Conservation (phyloP, 2,329 filamentous ascomycete species). For the Hymenoscyphus occultus region DNA sequence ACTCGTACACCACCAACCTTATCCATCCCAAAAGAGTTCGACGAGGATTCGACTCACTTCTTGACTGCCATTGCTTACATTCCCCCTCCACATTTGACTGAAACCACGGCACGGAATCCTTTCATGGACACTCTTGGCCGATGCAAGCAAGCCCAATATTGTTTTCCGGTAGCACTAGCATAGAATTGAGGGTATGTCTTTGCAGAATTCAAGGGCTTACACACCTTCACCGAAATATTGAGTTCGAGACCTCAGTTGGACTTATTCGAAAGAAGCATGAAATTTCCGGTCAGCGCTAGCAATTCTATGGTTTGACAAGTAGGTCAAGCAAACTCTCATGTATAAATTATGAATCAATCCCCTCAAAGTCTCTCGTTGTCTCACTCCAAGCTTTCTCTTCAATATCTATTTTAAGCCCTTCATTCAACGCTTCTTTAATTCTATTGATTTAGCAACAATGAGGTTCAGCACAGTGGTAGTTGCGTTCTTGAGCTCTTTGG, state of each 20-base stretch:
- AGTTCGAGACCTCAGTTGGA: neutral
- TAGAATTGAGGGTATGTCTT: neutral
- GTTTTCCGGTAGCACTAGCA: conserved; percentile 4
- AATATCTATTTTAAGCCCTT: neutral
- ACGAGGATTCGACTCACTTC: neutral
- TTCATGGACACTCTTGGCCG: conserved; percentile 4
- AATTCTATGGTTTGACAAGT: neutral
- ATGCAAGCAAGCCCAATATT: conserved; percentile 6
- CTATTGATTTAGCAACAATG: conserved; percentile 8
- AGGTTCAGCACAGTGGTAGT: conserved; percentile 5
- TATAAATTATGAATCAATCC: conserved; percentile 3
- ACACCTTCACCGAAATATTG: neutral
- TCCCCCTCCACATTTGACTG: neutral
- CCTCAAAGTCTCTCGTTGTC: conserved; percentile 1
- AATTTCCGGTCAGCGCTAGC: conserved; percentile 1
- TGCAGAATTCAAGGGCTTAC: conserved; percentile 3
- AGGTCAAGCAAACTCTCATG: neutral
- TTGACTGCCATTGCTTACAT: neutral
- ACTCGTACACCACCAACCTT: conserved; percentile 3
- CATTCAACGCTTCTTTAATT: neutral
- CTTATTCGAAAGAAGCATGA: conserved; percentile 1
- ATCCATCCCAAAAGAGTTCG: neutral
- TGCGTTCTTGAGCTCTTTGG: neutral
- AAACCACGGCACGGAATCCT: conserved; percentile 4
- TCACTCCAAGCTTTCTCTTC: neutral